phyloP scores from a whole-genome alignment of 1,284 basidiomycete species.

The Pseudozyma flocculosa region DNA sequence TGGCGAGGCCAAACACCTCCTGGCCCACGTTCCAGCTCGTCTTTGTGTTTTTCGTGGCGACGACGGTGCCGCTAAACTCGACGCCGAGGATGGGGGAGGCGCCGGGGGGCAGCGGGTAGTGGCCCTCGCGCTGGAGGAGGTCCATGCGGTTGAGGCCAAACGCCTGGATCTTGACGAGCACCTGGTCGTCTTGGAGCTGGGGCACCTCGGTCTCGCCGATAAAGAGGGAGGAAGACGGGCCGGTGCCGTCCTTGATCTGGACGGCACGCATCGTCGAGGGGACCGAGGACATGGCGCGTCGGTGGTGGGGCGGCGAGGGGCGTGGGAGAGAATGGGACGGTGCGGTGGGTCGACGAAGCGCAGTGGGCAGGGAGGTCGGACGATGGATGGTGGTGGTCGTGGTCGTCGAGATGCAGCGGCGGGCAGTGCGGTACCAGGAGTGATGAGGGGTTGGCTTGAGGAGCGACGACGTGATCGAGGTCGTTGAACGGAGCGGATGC shows the following conservation, averaged over 20 bases:
- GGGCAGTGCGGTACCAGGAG: too few relatives aligned
- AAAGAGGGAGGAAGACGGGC: conserved; percentile 76
- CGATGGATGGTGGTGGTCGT: too few relatives aligned
- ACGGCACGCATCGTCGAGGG: conserved; percentile 72
- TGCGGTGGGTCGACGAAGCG: neutral
- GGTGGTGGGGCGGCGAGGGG: too few relatives aligned
- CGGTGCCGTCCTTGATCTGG: conserved; percentile 75
- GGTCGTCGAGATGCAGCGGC: too few relatives aligned
- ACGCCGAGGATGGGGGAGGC: conserved; percentile 80
- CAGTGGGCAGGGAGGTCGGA: too few relatives aligned
- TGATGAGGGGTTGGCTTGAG: too few relatives aligned
- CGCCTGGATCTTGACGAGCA: conserved; percentile 65
- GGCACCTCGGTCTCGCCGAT: conserved; percentile 70
- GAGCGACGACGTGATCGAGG: too few relatives aligned
- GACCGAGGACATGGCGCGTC: conserved; percentile 20
- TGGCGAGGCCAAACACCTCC: conserved; percentile 79
- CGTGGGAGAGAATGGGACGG: neutral
- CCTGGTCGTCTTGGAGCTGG: conserved; percentile 64
- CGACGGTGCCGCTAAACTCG: conserved; percentile 70
- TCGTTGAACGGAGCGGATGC: too few relatives aligned
- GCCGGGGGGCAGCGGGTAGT: conserved; percentile 71
- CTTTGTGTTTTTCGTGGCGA: conserved; percentile 60
- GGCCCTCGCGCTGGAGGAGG: conserved; percentile 53
- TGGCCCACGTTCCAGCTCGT: conserved; percentile 67
- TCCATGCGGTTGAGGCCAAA: conserved; percentile 58